These are phyloP conservation scores for Cucurbita moschata DNA, from an alignment of 306 rosid genomes.

Conservation along the genomic window DNA sequence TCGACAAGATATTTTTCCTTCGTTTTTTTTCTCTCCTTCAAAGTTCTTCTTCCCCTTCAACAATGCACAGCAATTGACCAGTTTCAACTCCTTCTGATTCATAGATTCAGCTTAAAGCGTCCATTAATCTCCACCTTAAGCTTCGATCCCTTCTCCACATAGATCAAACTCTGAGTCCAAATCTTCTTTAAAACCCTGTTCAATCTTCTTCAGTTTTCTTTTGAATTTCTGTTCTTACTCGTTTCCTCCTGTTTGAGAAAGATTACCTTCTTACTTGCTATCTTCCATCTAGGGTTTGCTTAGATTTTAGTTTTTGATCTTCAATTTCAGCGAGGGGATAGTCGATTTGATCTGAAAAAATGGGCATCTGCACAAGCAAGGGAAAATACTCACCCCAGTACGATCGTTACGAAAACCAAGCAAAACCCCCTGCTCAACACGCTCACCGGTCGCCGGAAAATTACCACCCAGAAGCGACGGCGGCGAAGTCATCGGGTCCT, in stretches of 20 bases:
- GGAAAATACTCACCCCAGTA: conserved; percentile 17
- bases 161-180: background rate
- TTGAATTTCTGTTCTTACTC: background rate
- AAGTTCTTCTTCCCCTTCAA: background rate
- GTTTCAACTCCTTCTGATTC: background rate
- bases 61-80: conserved; percentile 6
- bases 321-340: background rate
- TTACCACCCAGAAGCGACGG: background rate
- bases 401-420: conserved; percentile 26
- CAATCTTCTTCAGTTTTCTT: background rate
- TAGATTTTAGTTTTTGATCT: conserved; percentile 13
- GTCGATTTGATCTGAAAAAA: background rate
- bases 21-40: background rate
- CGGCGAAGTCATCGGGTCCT: conserved; percentile 14
- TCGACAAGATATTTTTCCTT: background rate
- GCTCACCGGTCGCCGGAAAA: conserved; percentile 22
- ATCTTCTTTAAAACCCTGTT: background rate
- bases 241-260: background rate
- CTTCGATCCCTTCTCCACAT: background rate
- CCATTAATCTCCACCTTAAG: background rate
- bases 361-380: conserved; percentile 56
- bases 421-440: conserved; percentile 23
- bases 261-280: background rate
- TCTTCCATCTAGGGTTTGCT: background rate
- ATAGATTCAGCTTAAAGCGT: background rate